Conservation (phyloP, 176 grass and related monocot genomes). For the Chloris gayana region DNA sequence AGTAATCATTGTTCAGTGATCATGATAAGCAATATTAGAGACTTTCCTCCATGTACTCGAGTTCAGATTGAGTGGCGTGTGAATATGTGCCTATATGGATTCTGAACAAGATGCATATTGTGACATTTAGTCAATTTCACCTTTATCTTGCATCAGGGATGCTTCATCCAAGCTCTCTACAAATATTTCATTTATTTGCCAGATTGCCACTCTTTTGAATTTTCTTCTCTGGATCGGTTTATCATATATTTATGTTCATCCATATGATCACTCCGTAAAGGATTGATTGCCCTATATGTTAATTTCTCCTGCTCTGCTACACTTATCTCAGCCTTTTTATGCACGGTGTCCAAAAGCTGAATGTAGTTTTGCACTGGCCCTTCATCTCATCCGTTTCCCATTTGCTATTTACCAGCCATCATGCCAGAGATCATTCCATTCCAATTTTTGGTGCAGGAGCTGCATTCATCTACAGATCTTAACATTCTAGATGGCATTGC, state of each 20-base stretch:
- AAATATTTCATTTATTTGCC: conserved; percentile 1
- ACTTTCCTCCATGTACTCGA: neutral
- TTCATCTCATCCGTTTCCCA: conserved; percentile 27
- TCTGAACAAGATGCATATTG: neutral
- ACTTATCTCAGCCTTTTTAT: neutral
- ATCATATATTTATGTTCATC: neutral
- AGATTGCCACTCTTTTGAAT: neutral
- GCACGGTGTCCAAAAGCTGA: neutral
- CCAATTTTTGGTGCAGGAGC: conserved; percentile 33
- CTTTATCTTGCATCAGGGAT: neutral
- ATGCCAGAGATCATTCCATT: conserved; percentile 13
- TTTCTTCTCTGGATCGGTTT: neutral
- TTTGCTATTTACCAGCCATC: conserved; percentile 4
- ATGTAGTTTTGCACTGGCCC: conserved; percentile 9
- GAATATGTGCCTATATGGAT: neutral
- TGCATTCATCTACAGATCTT: conserved; percentile 30
- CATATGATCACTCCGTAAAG: neutral
- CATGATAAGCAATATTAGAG: neutral
- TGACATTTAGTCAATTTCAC: neutral
- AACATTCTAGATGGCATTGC: conserved; percentile 34
- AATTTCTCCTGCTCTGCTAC: neutral
- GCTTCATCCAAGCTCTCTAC: neutral
- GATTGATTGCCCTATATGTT: neutral
- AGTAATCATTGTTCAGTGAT: neutral
- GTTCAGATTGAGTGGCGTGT: neutral